Evolutionary conservation across 1,284 basidiomycete species (phyloP).

Genomic region (Trichosporon faecale): DNA sequence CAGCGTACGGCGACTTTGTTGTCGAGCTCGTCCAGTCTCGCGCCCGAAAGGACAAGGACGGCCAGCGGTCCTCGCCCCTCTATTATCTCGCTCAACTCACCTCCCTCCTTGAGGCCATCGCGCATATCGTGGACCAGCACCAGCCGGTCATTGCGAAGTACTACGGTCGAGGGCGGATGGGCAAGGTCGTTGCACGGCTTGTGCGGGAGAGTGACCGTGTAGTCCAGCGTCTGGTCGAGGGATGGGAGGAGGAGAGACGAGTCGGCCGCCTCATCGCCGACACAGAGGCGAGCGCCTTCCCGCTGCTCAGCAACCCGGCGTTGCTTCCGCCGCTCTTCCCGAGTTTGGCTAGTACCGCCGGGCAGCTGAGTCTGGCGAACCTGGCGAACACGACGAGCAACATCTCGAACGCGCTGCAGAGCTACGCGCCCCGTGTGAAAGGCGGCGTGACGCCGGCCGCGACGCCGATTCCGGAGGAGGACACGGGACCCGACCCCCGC

Average conservation of each 20-base stretch:
- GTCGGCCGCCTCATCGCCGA: conserved; percentile 51
- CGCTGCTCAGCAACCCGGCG: conserved; percentile 40
- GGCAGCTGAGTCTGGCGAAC: conserved; percentile 32
- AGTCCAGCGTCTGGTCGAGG: conserved; percentile 68
- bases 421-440: conserved; percentile 35
- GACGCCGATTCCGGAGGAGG: conserved; percentile 57
- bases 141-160: conserved; percentile 97
- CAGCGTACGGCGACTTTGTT: conserved; percentile 89
- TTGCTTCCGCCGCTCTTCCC: conserved; percentile 41
- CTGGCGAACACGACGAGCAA: conserved; percentile 49
- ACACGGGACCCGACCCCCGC: conserved; percentile 65
- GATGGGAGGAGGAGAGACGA: conserved; percentile 84
- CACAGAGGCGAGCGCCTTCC: conserved; percentile 47
- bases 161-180: conserved; percentile 85
- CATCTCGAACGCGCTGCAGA: conserved; percentile 52
- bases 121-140: conserved; percentile 94
- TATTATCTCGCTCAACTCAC: conserved; percentile 86
- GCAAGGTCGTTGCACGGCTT: conserved; percentile 69
- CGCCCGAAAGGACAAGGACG: conserved; percentile 72
- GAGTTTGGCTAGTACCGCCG: conserved; percentile 21
- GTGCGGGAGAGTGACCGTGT: conserved; percentile 83
- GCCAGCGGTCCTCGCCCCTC: conserved; percentile 81
- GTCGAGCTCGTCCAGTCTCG: conserved; percentile 80
- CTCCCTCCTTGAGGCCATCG: conserved; percentile 88
- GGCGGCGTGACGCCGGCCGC: conserved; percentile 48